Conservation (phyloP, 148 eudicot species). For the Bassia scoparia region DNA sequence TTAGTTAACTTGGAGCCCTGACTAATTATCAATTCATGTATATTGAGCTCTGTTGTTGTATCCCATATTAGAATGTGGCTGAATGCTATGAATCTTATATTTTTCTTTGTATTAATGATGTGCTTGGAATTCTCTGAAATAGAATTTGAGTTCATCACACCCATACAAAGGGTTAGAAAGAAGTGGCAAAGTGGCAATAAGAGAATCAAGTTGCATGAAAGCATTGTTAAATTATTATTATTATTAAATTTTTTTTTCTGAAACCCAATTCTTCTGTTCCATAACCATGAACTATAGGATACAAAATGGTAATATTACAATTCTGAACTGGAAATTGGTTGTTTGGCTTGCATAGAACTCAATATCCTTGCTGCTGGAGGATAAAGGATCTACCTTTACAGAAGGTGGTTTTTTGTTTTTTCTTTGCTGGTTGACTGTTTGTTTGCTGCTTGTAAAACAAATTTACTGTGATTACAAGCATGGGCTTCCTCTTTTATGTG, state of each 20-base stretch:
- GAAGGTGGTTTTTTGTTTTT: background rate
- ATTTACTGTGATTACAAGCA: background rate
- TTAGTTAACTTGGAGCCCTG: too few species aligned
- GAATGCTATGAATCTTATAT: background rate
- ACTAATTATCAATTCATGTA: too few species aligned
- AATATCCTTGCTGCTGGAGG: background rate
- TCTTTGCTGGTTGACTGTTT: background rate
- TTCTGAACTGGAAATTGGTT: background rate
- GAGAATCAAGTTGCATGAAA: background rate
- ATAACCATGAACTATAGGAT: background rate
- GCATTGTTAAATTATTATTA: too few species aligned
- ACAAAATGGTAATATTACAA: background rate
- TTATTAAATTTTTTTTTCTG: too few species aligned
- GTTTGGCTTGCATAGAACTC: background rate
- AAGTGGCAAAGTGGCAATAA: background rate
- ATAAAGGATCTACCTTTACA: background rate
- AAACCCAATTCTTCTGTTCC: background rate
- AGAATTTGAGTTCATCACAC: background rate
- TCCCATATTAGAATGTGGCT: background rate
- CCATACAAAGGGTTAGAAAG: background rate
- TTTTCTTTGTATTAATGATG: background rate
- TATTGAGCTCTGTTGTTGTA: background rate
- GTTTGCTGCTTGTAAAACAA: conserved; percentile 9
- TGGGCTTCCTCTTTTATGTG: background rate
- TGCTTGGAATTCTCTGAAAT: background rate